A percentile compares a stretch with the other conserved stretches of the same genome.
These are phyloP conservation scores for Naganishia friedmannii DNA, from an alignment of 768 basidiomycete genomes.

Conservation along the genomic window DNA sequence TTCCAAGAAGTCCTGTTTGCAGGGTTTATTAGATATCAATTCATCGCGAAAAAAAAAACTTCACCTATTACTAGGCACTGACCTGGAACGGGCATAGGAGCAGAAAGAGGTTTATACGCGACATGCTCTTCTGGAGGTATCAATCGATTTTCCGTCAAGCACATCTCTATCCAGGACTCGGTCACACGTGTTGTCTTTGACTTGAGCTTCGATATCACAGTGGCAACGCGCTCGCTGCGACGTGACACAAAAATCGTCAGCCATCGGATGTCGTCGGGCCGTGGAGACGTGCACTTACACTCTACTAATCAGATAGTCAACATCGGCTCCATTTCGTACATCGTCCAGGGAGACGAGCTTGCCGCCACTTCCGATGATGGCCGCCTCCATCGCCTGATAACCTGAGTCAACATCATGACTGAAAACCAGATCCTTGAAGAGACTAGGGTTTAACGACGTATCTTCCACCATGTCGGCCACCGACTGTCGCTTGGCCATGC, in stretches of 20 bases:
- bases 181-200: conserved; percentile 58
- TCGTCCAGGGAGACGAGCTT: conserved; percentile 35
- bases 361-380: conserved; percentile 40
- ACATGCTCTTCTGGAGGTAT: conserved; percentile 67
- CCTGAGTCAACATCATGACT: conserved; percentile 40
- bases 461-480: conserved; percentile 11
- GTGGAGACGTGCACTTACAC: conserved; percentile 36
- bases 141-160: conserved; percentile 71
- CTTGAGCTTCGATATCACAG: not conserved
- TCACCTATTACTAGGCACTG: conserved; percentile 27
- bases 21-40: not conserved
- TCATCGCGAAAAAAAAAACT: not conserved
- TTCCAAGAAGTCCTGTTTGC: not conserved
- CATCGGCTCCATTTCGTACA: conserved; percentile 35
- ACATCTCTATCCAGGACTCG: conserved; percentile 90
- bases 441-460: conserved; percentile 24
- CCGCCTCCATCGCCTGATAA: conserved; percentile 36
- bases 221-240: conserved; percentile 11
- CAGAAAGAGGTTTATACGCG: conserved; percentile 66
- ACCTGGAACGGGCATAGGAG: conserved; percentile 64
- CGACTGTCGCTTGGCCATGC: conserved; percentile 11
- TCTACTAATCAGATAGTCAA: conserved; percentile 47
- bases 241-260: not conserved
- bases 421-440: conserved; percentile 42
- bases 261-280: not conserved